phyloP scores from a whole-genome alignment of 257 asterid species.

The Nicotiana undulata region DNA sequence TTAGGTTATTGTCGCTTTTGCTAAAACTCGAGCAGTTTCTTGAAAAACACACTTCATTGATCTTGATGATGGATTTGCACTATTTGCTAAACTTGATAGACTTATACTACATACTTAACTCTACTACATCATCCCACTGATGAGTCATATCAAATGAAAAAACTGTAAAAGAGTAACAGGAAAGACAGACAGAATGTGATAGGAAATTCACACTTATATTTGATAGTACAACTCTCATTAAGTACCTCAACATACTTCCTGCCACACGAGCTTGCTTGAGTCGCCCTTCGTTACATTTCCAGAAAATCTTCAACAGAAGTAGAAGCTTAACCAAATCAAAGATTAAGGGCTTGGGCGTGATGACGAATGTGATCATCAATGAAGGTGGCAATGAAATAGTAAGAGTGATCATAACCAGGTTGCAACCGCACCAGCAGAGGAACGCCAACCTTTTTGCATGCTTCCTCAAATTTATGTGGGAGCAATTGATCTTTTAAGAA shows the following conservation, averaged over 20 bases:
- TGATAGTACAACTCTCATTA: neutral
- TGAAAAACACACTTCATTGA: too few relatives aligned
- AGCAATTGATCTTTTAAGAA: conserved; percentile 62
- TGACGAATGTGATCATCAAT: conserved; percentile 84
- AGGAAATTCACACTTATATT: neutral
- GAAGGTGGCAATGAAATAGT: conserved; percentile 69
- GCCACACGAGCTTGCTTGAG: neutral
- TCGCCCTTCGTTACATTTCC: neutral
- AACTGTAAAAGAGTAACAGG: too few relatives aligned
- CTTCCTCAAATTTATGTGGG: conserved; percentile 74
- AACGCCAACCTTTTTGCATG: conserved; percentile 49
- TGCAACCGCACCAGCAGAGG: conserved; percentile 68
- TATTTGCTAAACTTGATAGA: too few relatives aligned
- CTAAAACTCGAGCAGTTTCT: too few relatives aligned
- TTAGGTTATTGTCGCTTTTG: too few relatives aligned
- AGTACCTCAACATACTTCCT: neutral
- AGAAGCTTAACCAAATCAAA: conserved; percentile 15
- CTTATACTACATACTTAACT: too few relatives aligned
- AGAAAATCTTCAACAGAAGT: neutral
- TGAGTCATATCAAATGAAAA: too few relatives aligned
- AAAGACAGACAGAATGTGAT: neutral
- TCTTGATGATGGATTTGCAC: too few relatives aligned
- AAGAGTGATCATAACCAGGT: conserved; percentile 95
- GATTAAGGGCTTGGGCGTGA: conserved; percentile 84
- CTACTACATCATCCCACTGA: too few relatives aligned